Conservation (phyloP, 1,284 basidiomycete genomes). For the Takashimella koratensis region DNA sequence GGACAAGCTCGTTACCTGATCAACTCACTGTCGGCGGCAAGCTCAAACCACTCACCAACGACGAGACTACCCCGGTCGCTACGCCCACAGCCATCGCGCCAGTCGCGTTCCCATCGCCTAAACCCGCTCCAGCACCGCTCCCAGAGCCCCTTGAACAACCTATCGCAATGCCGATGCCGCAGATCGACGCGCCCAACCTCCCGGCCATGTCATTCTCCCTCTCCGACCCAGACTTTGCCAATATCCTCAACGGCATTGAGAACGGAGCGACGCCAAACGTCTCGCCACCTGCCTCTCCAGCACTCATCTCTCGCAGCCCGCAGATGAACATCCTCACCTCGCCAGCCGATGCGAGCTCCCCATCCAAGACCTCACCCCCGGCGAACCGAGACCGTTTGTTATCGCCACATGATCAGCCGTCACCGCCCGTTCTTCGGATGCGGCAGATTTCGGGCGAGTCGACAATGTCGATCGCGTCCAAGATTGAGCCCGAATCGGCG, state of each 20-base stretch:
- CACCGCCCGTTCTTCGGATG: slow-evolving; percentile 25
- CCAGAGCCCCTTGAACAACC: background rate
- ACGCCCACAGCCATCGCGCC: background rate
- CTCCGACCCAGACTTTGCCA: slow-evolving; percentile 50
- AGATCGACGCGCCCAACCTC: slow-evolving; percentile 41
- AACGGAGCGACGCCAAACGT: background rate
- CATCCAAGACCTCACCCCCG: slow-evolving; percentile 12
- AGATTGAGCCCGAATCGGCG: slow-evolving; percentile 29
- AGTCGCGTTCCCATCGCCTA: background rate
- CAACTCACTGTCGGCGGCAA: slow-evolving; percentile 5
- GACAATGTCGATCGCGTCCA: slow-evolving; percentile 26
- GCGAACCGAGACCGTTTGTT: slow-evolving; percentile 18
- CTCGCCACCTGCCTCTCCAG: slow-evolving; percentile 5
- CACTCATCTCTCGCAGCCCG: slow-evolving; percentile 18
- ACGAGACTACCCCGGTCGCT: slow-evolving; percentile 1
- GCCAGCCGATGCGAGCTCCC: slow-evolving; percentile 7
- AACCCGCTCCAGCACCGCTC: background rate
- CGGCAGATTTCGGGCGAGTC: slow-evolving; percentile 42
- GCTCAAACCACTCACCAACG: slow-evolving; percentile 1
- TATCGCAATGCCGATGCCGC: slow-evolving; percentile 17
- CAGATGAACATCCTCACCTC: slow-evolving; percentile 22
- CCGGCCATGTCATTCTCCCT: slow-evolving; percentile 48
- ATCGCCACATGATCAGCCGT: slow-evolving; percentile 25
- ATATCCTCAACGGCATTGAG: slow-evolving; percentile 43
- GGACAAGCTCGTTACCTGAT: slow-evolving; percentile 30